Percentiles rank a stretch among this genome's conserved stretches.
These are phyloP conservation scores for Mycena vitilis DNA, from an alignment of 768 basidiomycete species.

Conservation along the genomic window DNA sequence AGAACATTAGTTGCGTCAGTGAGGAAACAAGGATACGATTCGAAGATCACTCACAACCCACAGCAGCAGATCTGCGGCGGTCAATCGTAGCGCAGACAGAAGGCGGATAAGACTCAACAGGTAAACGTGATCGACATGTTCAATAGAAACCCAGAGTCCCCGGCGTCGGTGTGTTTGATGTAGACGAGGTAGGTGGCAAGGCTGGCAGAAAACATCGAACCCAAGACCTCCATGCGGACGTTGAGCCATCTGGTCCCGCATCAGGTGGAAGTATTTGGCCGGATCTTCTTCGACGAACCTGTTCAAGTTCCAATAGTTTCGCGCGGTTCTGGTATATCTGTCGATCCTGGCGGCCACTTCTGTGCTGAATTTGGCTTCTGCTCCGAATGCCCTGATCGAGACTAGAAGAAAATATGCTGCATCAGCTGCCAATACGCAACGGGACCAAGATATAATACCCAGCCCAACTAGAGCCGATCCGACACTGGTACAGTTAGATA, in stretches of 20 bases:
- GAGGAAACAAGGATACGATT: background rate
- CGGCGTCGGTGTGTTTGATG: slow-evolving; percentile 44
- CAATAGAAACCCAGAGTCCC: slow-evolving; percentile 51
- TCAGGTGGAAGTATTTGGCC: slow-evolving; percentile 41
- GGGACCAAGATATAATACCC: slow-evolving; percentile 6
- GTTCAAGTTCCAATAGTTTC: slow-evolving; percentile 26
- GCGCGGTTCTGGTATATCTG: slow-evolving; percentile 43
- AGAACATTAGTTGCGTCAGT: background rate
- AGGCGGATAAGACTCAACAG: too few relatives aligned
- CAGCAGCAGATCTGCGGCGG: slow-evolving; percentile 41
- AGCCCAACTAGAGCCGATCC: slow-evolving; percentile 61
- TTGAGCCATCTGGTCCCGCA: slow-evolving; percentile 48
- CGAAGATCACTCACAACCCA: slow-evolving; percentile 37
- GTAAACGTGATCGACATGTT: slow-evolving; percentile 49
- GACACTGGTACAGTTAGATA: slow-evolving; percentile 38
- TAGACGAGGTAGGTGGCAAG: slow-evolving; percentile 55
- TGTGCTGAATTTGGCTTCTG: slow-evolving; percentile 50
- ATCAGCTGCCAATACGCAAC: background rate
- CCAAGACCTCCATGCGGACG: slow-evolving; percentile 54
- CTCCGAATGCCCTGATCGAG: slow-evolving; percentile 62
- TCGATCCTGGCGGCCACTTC: slow-evolving; percentile 54
- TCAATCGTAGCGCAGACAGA: background rate
- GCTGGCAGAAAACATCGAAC: slow-evolving; percentile 51
- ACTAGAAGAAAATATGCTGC: slow-evolving; percentile 10
- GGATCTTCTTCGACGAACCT: background rate